Conservation (phyloP, 2,329 filamentous ascomycete genomes). For the Arthrobotrys megalospora region DNA sequence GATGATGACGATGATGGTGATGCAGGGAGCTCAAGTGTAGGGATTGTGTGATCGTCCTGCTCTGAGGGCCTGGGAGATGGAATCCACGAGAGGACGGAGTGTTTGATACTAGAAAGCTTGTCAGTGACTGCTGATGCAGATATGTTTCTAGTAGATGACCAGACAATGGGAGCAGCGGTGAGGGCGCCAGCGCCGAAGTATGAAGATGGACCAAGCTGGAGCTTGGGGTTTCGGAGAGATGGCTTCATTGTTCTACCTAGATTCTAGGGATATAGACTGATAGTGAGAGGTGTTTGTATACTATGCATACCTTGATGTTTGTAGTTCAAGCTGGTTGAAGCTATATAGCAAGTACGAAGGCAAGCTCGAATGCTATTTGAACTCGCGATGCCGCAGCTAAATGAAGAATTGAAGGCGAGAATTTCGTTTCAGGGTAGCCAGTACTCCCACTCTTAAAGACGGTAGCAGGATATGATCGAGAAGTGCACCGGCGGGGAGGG, state of each 20-base stretch:
- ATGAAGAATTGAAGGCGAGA: neutral
- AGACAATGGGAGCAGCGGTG: conserved; percentile 2
- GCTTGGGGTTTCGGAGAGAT: neutral
- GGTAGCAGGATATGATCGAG: neutral
- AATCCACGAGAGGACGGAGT: conserved; percentile 5
- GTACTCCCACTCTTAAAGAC: neutral
- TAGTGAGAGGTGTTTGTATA: neutral
- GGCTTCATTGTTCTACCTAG: neutral
- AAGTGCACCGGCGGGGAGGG: neutral
- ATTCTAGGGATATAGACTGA: conserved; percentile 8
- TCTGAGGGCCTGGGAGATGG: neutral
- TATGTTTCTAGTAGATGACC: conserved; percentile 7
- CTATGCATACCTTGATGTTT: conserved; percentile 1
- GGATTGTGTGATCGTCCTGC: neutral
- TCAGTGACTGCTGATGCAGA: conserved; percentile 27
- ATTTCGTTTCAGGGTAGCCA: neutral
- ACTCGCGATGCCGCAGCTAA: conserved; percentile 11
- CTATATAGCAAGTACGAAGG: neutral
- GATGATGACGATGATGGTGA: neutral
- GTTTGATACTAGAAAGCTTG: conserved; percentile 5
- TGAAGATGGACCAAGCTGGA: neutral
- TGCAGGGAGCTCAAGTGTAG: conserved; percentile 2
- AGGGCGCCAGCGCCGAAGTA: conserved; percentile 5
- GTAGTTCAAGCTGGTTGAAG: neutral
- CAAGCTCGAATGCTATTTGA: neutral